Conservation (phyloP, 176 grass and related monocot species). For the Eleusine indica region DNA sequence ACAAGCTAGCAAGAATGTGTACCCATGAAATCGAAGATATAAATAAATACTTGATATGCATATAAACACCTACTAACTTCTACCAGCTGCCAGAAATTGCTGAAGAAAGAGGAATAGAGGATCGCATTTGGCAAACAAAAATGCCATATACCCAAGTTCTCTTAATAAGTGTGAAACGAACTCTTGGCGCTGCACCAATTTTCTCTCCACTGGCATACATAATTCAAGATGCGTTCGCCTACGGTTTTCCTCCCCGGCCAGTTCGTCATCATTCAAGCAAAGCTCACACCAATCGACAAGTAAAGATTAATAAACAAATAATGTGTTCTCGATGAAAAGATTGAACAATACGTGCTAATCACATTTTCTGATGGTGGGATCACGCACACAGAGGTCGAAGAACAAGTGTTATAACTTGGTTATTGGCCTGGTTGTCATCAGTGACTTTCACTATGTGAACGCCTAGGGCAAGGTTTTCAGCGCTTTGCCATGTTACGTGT, state of each 20-base stretch:
- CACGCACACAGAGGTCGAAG: no score
- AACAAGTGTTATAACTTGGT: no score
- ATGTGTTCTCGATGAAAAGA: background rate
- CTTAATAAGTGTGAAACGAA: conserved; percentile 14
- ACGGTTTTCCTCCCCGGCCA: background rate
- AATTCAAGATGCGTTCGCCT: background rate
- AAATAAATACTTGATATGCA: background rate
- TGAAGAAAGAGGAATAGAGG: background rate
- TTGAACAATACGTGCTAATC: background rate
- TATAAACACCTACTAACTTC: background rate
- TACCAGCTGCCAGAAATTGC: background rate
- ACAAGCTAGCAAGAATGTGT: background rate
- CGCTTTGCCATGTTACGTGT: background rate
- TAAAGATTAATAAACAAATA: background rate
- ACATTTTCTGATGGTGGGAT: background rate
- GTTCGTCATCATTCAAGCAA: background rate
- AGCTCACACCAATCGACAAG: background rate
- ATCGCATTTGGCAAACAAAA: background rate
- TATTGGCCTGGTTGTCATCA: background rate
- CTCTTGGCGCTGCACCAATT: background rate
- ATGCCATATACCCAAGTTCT: conserved; percentile 6
- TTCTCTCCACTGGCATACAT: background rate
- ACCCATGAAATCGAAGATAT: background rate
- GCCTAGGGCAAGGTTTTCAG: conserved; percentile 10
- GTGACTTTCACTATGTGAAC: conserved; percentile 43